phyloP scores from a whole-genome alignment of 202 grass and related monocot genomes.

The Alloteropsis angusta region DNA sequence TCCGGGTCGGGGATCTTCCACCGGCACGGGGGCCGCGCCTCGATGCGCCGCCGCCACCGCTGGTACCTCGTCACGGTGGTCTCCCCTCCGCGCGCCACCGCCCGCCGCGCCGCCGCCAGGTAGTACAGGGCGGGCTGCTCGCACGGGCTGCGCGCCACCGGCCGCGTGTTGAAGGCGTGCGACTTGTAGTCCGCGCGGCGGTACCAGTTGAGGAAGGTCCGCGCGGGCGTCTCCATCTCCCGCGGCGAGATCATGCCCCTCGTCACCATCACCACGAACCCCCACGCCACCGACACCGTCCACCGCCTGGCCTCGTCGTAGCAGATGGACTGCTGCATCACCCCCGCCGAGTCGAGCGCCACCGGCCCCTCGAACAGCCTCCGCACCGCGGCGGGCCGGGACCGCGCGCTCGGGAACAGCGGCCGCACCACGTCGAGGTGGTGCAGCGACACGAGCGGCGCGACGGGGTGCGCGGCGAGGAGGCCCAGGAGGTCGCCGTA shows the following conservation, averaged over 20 bases:
- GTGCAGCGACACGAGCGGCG: conserved; percentile 74
- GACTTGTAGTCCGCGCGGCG: conserved; percentile 57
- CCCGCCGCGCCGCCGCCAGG: conserved; percentile 35
- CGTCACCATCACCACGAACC: conserved; percentile 65
- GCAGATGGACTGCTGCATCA: conserved; percentile 92
- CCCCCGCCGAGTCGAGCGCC: conserved; percentile 50
- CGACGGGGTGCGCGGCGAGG: conserved; percentile 66
- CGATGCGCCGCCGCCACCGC: conserved; percentile 41
- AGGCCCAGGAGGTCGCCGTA: conserved; percentile 86
- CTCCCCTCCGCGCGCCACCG: conserved; percentile 16
- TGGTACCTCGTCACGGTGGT: conserved; percentile 66
- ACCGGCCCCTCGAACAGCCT: conserved; percentile 63
- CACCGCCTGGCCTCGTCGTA: conserved; percentile 47
- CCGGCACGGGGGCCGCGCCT: conserved; percentile 49
- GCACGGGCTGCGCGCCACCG: conserved; percentile 63
- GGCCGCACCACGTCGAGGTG: conserved; percentile 81
- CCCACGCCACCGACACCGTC: conserved; percentile 91
- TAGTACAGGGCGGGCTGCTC: conserved; percentile 79
- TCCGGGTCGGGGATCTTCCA: conserved; percentile 77
- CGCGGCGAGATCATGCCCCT: conserved; percentile 64
- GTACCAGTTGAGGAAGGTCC: conserved; percentile 93
- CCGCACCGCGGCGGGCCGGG: conserved; percentile 40
- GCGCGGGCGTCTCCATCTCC: conserved; percentile 88
- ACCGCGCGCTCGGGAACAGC: conserved; percentile 41
- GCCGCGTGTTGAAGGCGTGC: conserved; percentile 79